Conservation (phyloP, 495 filamentous ascomycete genomes). For the Xylaria curta region DNA sequence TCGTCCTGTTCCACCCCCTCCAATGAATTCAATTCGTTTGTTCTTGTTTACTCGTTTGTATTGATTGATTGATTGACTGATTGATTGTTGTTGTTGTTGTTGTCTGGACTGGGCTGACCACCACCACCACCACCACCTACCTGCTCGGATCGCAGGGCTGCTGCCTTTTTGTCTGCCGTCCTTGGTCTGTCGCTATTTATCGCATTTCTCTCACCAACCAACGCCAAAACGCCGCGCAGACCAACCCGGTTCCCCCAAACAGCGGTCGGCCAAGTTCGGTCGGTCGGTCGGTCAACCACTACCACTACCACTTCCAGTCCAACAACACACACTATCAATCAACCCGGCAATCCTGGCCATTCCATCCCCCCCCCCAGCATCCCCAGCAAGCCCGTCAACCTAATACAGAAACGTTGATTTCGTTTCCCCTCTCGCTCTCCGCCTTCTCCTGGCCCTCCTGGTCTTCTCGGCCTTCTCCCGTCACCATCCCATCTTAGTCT, state of each 20-base stretch:
- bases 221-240: neutral
- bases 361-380: neutral
- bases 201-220: neutral
- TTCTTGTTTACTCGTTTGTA: conserved; percentile 10
- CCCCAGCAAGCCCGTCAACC: neutral
- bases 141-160: neutral
- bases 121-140: too few species aligned
- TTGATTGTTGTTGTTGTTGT: too few species aligned
- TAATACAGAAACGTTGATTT: conserved; percentile 18
- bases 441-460: neutral
- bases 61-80: neutral
- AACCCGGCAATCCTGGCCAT: conserved; percentile 4
- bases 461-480: conserved; percentile 3
- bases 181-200: neutral
- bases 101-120: neutral
- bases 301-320: neutral
- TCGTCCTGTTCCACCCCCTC: conserved; percentile 8
- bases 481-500: neutral
- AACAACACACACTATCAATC: neutral
- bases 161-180: neutral
- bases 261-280: conserved; percentile 15
- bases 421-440: conserved; percentile 23
- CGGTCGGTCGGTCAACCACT: conserved; percentile 18
- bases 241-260: conserved; percentile 6
- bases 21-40: conserved; percentile 11